These are phyloP conservation scores for Candida tibetensis DNA, from an alignment of 805 yeast genomes.

Conservation along the genomic window DNA sequence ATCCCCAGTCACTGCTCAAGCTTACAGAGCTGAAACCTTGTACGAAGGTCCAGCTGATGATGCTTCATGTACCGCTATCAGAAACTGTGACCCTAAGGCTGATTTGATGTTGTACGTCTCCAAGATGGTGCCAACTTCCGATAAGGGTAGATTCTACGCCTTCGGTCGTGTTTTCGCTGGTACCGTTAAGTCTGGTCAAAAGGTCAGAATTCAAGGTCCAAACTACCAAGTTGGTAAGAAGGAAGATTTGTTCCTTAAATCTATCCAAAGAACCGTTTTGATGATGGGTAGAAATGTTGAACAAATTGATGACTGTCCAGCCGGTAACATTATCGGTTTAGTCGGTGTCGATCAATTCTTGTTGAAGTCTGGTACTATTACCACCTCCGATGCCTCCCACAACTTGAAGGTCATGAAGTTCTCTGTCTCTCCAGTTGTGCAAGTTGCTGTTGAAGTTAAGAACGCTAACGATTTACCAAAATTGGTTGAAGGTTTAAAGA, in stretches of 20 bases:
- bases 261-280: conserved; percentile 97
- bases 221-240: conserved; percentile 98
- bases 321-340: conserved; percentile 99
- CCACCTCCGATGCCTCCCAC: conserved; percentile 96
- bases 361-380: conserved; percentile 98
- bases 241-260: conserved; percentile 95
- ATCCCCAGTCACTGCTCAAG: conserved; percentile 99
- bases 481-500: conserved; percentile 99
- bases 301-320: conserved; percentile 99
- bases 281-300: conserved; percentile 99
- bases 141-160: conserved; percentile 99
- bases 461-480: conserved; percentile 99
- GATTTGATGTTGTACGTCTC: conserved; percentile 99
- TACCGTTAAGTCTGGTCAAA: conserved; percentile 98
- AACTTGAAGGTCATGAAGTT: conserved; percentile 99
- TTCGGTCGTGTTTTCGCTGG: conserved; percentile 99
- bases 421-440: conserved; percentile 99
- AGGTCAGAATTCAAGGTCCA: conserved; percentile 99
- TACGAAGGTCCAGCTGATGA: conserved; percentile 99
- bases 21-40: conserved; percentile 97
- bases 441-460: conserved; percentile 99
- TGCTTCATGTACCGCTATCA: conserved; percentile 85
- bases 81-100: conserved; percentile 97
- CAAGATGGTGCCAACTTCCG: conserved; percentile 99
- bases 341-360: conserved; percentile 99